Percentiles rank a stretch among this genome's conserved stretches.
phyloP scores from a whole-genome alignment of 192 early-diverging fungal species.

The Allomyces macrogynus region DNA sequence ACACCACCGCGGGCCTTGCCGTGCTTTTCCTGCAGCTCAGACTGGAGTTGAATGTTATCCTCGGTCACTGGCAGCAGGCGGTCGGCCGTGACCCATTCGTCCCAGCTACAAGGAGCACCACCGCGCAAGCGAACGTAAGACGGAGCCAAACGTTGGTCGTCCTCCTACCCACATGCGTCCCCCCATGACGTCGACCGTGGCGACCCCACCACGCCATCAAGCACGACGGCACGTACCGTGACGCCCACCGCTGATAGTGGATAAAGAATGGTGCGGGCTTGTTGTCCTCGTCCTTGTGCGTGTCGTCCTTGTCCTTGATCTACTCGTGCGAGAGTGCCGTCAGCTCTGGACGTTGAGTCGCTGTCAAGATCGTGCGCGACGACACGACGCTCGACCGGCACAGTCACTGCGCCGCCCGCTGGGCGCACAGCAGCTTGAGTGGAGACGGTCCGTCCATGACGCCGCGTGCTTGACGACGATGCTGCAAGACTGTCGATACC shows the following conservation, averaged over 20 bases:
- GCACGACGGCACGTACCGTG: slow-evolving; percentile 39
- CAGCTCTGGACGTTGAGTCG: neutral
- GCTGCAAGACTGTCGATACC: slow-evolving; percentile 20
- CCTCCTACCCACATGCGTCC: neutral
- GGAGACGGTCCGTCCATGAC: slow-evolving; percentile 1
- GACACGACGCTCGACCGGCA: no score
- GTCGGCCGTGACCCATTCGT: slow-evolving; percentile 93
- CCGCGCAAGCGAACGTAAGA: neutral
- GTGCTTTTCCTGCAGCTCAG: slow-evolving; percentile 41
- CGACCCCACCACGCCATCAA: neutral
- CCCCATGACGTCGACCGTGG: neutral
- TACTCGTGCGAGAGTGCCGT: slow-evolving; percentile 10
- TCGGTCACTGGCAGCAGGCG: slow-evolving; percentile 64
- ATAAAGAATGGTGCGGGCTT: slow-evolving; percentile 77
- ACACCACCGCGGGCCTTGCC: slow-evolving; percentile 6
- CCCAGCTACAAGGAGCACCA: slow-evolving; percentile 48
- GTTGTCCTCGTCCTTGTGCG: slow-evolving; percentile 39
- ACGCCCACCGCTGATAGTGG: slow-evolving; percentile 98
- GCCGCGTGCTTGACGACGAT: neutral
- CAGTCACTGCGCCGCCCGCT: neutral
- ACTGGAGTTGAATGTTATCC: slow-evolving; percentile 63
- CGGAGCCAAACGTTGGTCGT: neutral
- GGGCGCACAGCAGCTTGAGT: neutral
- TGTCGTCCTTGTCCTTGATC: slow-evolving; percentile 65
- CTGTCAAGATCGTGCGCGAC: neutral